These are phyloP conservation scores for Aegilops sharonensis DNA, from an alignment of 176 grass and related monocot species.

Conservation along the genomic window DNA sequence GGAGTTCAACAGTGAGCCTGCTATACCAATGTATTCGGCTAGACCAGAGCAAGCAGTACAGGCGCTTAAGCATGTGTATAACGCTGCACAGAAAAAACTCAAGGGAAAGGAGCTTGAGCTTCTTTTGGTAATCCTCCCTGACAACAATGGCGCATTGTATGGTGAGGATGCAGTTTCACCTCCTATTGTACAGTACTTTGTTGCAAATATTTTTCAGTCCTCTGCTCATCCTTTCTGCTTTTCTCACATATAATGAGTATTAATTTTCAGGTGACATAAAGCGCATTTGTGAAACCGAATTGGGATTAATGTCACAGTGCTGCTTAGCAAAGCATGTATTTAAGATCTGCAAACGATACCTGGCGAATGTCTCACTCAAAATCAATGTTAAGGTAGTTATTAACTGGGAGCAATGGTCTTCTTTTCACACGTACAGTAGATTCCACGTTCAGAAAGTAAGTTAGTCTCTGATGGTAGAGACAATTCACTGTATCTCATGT, in stretches of 20 bases:
- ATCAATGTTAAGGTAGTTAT: conserved; percentile 71
- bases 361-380: conserved; percentile 78
- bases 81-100: conserved; percentile 54
- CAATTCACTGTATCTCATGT: not conserved
- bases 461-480: not conserved
- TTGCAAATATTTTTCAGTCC: not conserved
- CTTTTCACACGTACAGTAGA: not conserved
- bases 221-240: not conserved
- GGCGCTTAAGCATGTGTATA: conserved; percentile 62
- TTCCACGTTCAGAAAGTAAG: not conserved
- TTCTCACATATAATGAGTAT: not conserved
- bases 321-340: conserved; percentile 78
- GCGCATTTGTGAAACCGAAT: conserved; percentile 75
- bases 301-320: conserved; percentile 72
- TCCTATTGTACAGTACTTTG: not conserved
- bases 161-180: conserved; percentile 33
- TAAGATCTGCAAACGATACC: conserved; percentile 73
- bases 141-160: conserved; percentile 76
- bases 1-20: conserved; percentile 65
- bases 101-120: conserved; percentile 74
- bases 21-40: conserved; percentile 60
- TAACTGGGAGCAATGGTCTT: not conserved
- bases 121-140: conserved; percentile 70
- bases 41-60: conserved; percentile 64
- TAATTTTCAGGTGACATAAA: conserved; percentile 60